Conservation (phyloP, 2,329 filamentous ascomycete species). For the Trichophyton schoenleinii region DNA sequence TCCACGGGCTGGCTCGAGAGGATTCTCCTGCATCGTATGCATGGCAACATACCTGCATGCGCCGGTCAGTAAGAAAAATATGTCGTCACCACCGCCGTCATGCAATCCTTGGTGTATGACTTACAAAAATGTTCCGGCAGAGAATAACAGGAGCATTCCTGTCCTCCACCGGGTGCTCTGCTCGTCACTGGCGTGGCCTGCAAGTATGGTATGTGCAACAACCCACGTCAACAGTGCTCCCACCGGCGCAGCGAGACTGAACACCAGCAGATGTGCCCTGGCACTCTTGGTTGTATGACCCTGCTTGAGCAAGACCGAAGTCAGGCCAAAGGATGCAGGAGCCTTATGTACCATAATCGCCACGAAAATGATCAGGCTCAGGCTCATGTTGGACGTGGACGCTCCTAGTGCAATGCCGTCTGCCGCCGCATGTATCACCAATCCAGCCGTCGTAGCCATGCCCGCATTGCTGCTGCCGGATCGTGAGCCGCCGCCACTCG, state of each 20-base stretch:
- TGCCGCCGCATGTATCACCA: conserved; percentile 92
- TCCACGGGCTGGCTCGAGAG: conserved; percentile 21
- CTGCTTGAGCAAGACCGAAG: conserved; percentile 78
- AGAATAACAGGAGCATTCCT: conserved; percentile 86
- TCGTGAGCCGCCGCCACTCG: conserved; percentile 18
- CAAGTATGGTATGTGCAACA: conserved; percentile 58
- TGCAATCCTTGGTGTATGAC: conserved; percentile 20
- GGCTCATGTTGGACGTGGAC: conserved; percentile 62
- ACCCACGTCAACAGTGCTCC: conserved; percentile 77
- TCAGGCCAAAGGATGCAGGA: conserved; percentile 87
- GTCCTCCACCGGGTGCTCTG: conserved; percentile 72
- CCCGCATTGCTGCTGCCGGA: conserved; percentile 29
- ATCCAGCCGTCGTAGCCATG: conserved; percentile 76
- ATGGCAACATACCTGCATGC: conserved; percentile 75
- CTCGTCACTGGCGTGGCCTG: conserved; percentile 37
- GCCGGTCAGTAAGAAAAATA: neutral
- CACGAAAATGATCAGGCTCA: conserved; percentile 85
- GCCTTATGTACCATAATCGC: conserved; percentile 98
- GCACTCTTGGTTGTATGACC: conserved; percentile 78
- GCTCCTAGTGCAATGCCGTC: conserved; percentile 94
- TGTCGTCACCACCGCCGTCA: too few species aligned
- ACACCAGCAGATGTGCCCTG: conserved; percentile 73
- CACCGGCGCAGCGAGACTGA: conserved; percentile 78
- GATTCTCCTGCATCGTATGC: conserved; percentile 84
- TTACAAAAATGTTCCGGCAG: conserved; percentile 88